Evolutionary conservation across 495 filamentous ascomycete species (phyloP), one percentile per base, ranked within the genome.

Genomic region (Penicillium verhagenii): DNA sequence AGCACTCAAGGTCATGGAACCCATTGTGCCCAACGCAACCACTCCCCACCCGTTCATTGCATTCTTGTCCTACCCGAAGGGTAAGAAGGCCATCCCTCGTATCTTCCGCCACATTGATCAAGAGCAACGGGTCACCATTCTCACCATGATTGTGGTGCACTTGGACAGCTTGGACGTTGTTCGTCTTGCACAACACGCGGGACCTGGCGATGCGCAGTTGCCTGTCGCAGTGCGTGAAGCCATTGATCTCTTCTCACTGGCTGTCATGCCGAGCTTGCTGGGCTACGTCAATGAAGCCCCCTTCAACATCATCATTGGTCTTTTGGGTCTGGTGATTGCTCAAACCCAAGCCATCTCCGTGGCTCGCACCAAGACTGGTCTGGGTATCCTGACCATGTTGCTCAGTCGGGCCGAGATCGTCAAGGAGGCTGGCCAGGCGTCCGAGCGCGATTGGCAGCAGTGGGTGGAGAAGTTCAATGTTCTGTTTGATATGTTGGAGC

Each of bases 91-190:
- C 1, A 90, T 99, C 59, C 90, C 90, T 20, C 89, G 94, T 48
- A 86, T 99, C 46, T 97, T 96, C 82, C 88, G 91, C 33, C 91
- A 96, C 63, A 89, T 96, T 47, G 88, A 88, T 52, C 85, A 89
- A 37, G 89, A 96, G 63, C 92, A 99, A 68, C 90, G 93, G 16
- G 86, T 94, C 16, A 97, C 91, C 6, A 88, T 97, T 47, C 80
- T 97, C 28, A 97, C 95, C 6, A 91, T 97, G 79, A 94, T 97
- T 60, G 82, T 96, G 45, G 82, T 97, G n/a, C 89, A 97, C 64
- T 82, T 99, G 49, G 95, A 97, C 64, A 81, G 83, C 49, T 77
- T 99, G 35, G 91, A 97, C 56, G 94, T 99, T 37, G 86, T 99
- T 52, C 86, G 87, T 42, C 74, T 81, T 43, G 91, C 88, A 18